These are phyloP conservation scores for Ceratobasidium sp. DNA, from an alignment of 1,284 basidiomycete genomes.

Conservation along the genomic window DNA sequence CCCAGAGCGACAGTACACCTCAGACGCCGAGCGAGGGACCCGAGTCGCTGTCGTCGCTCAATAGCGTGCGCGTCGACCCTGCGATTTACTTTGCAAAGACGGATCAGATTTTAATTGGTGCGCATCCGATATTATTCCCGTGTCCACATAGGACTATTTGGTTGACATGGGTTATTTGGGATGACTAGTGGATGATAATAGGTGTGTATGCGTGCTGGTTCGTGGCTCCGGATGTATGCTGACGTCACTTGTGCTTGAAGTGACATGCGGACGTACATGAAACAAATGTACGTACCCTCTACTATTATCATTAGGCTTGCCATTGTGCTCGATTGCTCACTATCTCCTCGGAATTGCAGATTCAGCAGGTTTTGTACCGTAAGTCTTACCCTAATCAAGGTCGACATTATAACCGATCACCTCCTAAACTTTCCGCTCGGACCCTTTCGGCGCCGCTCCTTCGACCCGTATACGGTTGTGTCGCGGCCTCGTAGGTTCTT, in stretches of 20 bases:
- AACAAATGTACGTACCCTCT: constrained; percentile 48
- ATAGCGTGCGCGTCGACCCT: constrained; percentile 48
- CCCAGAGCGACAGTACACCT: constrained; percentile 18
- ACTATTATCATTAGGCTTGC: background rate
- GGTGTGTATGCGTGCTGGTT: constrained; percentile 51
- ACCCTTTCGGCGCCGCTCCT: background rate
- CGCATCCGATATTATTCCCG: constrained; percentile 12
- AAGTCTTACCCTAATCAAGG: background rate
- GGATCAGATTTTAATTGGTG: constrained; percentile 53
- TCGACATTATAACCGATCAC: constrained; percentile 9
- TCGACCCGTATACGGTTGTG: background rate
- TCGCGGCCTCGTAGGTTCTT: constrained; percentile 51
- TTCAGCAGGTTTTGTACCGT: constrained; percentile 47
- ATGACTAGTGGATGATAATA: constrained; percentile 53
- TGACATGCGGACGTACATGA: constrained; percentile 49
- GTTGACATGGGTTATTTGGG: background rate
- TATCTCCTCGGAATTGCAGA: constrained; percentile 19
- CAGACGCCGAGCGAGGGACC: constrained; percentile 47
- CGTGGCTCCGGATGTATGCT: constrained; percentile 1
- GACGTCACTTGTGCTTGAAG: constrained; percentile 5
- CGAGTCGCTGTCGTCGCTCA: constrained; percentile 51
- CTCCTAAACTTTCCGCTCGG: background rate
- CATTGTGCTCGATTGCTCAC: background rate
- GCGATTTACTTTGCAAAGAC: constrained; percentile 52
- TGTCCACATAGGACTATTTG: background rate